A percentile compares a stretch with the other conserved stretches of the same genome.
These are phyloP conservation scores for Alternaria longipes DNA, from an alignment of 2,329 filamentous ascomycete genomes.

Conservation along the genomic window DNA sequence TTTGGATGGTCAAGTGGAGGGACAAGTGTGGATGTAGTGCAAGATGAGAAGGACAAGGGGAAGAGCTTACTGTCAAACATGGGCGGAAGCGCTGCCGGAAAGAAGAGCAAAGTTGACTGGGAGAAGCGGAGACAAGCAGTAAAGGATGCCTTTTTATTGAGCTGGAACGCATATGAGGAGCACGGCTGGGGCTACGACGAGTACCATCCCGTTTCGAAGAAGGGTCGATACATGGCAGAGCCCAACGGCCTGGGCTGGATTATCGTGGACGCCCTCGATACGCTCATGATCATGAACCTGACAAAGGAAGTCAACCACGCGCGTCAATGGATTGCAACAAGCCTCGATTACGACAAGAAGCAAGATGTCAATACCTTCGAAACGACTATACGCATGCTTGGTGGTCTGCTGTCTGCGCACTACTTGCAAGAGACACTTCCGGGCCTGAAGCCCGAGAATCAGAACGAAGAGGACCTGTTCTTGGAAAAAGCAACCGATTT, in stretches of 20 bases:
- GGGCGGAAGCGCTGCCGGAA: slow-evolving; percentile 37
- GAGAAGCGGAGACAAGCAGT: slow-evolving; percentile 78
- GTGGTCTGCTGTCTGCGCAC: slow-evolving; percentile 89
- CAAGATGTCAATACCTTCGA: slow-evolving; percentile 98
- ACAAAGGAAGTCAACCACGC: slow-evolving; percentile 85
- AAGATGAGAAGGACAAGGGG: slow-evolving; percentile 45
- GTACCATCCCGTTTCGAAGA: slow-evolving; percentile 84
- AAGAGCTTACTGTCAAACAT: slow-evolving; percentile 43
- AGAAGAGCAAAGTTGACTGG: slow-evolving; percentile 71
- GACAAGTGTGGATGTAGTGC: slow-evolving; percentile 42
- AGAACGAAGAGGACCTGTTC: slow-evolving; percentile 86
- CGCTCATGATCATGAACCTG: slow-evolving; percentile 97
- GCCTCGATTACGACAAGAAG: slow-evolving; percentile 85
- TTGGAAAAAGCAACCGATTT: slow-evolving; percentile 95
- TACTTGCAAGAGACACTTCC: slow-evolving; percentile 90
- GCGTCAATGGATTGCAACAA: slow-evolving; percentile 84
- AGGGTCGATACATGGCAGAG: slow-evolving; percentile 80
- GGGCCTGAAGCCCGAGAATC: slow-evolving; percentile 76
- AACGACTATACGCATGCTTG: slow-evolving; percentile 97
- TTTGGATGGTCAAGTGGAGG: slow-evolving; percentile 61
- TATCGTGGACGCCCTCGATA: slow-evolving; percentile 94
- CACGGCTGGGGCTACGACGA: slow-evolving; percentile 95
- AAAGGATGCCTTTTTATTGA: slow-evolving; percentile 87
- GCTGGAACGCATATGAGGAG: slow-evolving; percentile 91
- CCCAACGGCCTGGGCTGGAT: slow-evolving; percentile 94